Evolutionary conservation across 352 stramenopile genomes (phyloP), one percentile per base, ranked within the genome.

Genomic region (Globisporangium parvum): DNA sequence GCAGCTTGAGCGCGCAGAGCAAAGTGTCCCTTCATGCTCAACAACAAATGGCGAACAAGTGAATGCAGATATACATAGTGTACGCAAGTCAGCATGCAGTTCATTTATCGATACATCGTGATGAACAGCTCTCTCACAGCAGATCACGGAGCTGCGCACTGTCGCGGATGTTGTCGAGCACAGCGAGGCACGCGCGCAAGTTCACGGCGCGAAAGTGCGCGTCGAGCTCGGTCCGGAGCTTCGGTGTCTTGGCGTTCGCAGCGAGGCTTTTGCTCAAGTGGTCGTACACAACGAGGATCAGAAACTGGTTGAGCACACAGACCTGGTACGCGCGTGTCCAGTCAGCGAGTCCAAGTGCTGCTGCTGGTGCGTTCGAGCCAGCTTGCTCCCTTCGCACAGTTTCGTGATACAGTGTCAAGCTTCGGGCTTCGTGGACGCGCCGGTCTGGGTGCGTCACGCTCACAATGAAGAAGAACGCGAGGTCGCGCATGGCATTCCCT

Each of bases 401-500:
- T 6, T 72, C 57, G 40, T 63, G 41, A 48, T 93, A 93, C 23
- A 73, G 24, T 28, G 72, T 41, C 10, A 91, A 51, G 23, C 66
- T 77, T 0, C 54, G 23, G 0, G 47, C 44, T 61, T 93, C 83
- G 12, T 74, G 52, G 26, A 47, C 51, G 37, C 59, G 57, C 11
- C 83, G 83, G 44, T 87, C 71, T 4, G 59, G 56, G 1, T 72
- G 57, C 20, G 70, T 68, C 20, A 91, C 80, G 59, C 83, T 85
- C 15, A 93, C 80, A 47, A 90, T 87, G 48, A 93, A 93, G 52
- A 93, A 85, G 66, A 93, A 93, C 20, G 73, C 80, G 15, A 93
- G 54, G 52, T 93, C 83, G 26, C 83, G 80, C 65, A 93, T 67
- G 12, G 83, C 80, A 47, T 93, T 91, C 5, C 80, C 80, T 12